Evolutionary conservation across 345 rosid species (phyloP), one percentile per base, ranked within the genome.

Genomic region (Lepidium africanum): DNA sequence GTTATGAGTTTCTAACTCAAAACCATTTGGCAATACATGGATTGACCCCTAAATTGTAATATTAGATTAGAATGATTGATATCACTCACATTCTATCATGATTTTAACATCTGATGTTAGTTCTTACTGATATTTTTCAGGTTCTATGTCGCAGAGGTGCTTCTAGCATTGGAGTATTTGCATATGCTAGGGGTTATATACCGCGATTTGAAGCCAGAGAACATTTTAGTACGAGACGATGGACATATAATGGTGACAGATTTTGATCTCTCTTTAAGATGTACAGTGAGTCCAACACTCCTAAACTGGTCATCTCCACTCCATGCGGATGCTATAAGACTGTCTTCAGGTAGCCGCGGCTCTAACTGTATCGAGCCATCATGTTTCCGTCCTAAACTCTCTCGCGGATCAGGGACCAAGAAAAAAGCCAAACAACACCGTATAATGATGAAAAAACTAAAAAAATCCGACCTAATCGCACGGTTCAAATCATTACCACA

Each of bases 191-290:
- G 98, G 47, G 86, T 93, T 50, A 80, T 93, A 41, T 93, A 90
- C 72, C 80, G 97, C 2, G 98, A 93, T 79, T 74, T 93, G 78
- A 93, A 93, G 79, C 96, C 98, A 0, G 98, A 93, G 56, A 93
- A 93, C 84, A 93, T 93, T 71, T 86, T 93, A 38, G 98, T 93
- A 23, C 86, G 94, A 33, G 98, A 90, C 59, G 97, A 93, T 75
- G 97, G 97, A 67, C 98, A 93, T 65, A 93, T 93, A 11, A 93
- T 93, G 98, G 90, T 93, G 45, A 93, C 98, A 5, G 98, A 93
- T 74, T 93, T 93, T 9, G 98, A 93, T 72, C 82, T 93, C 47
- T 93, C 98, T n/a, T 85, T 93, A 23, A 80, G 98, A 64, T 88
- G 98, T 77, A 80, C 78, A 1, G 98, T 93, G 17, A 84, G 77